These are phyloP conservation scores for Sugiyamaella castrensis DNA, from an alignment of 1,139 yeast genomes.

Conservation along the genomic window DNA sequence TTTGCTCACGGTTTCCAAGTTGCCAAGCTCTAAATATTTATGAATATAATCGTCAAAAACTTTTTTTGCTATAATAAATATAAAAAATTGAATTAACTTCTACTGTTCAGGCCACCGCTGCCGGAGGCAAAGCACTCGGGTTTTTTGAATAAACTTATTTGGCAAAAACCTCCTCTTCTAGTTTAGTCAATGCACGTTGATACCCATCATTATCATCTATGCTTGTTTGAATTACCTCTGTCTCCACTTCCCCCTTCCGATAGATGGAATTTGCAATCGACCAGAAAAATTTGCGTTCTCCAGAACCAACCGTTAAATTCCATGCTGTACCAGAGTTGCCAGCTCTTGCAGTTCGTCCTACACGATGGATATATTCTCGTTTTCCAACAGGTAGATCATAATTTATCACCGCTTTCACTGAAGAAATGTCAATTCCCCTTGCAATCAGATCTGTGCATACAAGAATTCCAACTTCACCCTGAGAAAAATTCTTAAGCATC, in stretches of 20 bases:
- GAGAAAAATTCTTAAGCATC: conserved; percentile 54
- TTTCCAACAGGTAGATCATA: conserved; percentile 88
- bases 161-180: conserved; percentile 44
- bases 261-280: conserved; percentile 31
- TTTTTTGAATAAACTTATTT: conserved; percentile 2
- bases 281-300: conserved; percentile 68
- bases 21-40: conserved; percentile 20
- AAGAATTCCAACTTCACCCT: conserved; percentile 51
- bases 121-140: conserved; percentile 1
- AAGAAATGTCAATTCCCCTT: conserved; percentile 82
- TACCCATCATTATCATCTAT: conserved; percentile 38
- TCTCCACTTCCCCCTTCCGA: conserved; percentile 18
- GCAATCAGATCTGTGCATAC: conserved; percentile 92
- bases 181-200: conserved; percentile 42
- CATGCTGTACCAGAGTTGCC: conserved; percentile 71
- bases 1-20: conserved; percentile 20
- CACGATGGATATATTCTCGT: conserved; percentile 90
- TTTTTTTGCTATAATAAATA: not conserved
- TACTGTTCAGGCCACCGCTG: not conserved
- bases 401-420: conserved; percentile 74
- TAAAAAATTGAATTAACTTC: no score
- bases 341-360: conserved; percentile 97
- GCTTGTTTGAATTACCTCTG: conserved; percentile 1
- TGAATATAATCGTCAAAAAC: not conserved
- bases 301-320: conserved; percentile 67